Conservation (phyloP, 352 stramenopile genomes). For the Globisporangium cystogenes region DNA sequence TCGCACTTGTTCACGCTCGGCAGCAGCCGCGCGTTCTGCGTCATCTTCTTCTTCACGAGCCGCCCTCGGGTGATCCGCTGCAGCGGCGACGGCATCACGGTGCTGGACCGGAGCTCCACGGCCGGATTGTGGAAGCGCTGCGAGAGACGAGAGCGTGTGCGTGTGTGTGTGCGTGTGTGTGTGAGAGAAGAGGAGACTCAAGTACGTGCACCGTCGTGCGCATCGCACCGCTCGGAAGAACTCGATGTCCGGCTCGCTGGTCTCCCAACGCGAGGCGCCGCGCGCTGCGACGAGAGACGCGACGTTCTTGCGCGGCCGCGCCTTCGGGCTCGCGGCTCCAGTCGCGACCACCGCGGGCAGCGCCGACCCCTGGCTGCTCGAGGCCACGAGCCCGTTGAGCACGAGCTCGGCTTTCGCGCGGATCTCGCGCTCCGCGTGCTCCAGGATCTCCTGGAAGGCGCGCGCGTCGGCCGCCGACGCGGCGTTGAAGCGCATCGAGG, state of each 20-base stretch:
- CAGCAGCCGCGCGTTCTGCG: constrained; percentile 42
- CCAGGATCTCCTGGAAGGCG: constrained; percentile 64
- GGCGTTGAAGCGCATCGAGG: constrained; percentile 15
- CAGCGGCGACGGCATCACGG: constrained; percentile 6
- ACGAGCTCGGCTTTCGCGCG: constrained; percentile 79
- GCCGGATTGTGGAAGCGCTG: constrained; percentile 37
- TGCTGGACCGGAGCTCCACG: constrained; percentile 23
- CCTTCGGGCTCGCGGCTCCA: constrained; percentile 8
- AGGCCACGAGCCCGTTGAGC: constrained; percentile 59
- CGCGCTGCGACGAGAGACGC: constrained; percentile 16
- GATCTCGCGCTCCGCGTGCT: constrained; percentile 63
- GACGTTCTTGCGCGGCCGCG: constrained; percentile 4
- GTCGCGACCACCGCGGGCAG: constrained; percentile 17
- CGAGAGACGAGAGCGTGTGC: not conserved
- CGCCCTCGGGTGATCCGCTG: constrained; percentile 22
- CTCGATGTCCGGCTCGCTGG: constrained; percentile 22
- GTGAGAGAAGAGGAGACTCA: too few species aligned
- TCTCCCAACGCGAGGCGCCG: constrained; percentile 3
- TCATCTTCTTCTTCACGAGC: constrained; percentile 60
- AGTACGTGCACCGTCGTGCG: too few species aligned
- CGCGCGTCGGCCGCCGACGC: constrained; percentile 27
- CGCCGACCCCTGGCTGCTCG: constrained; percentile 20
- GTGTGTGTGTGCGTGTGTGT: too few species aligned
- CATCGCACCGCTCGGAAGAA: constrained; percentile 38
- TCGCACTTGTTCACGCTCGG: constrained; percentile 70